Evolutionary conservation across 1,284 basidiomycete genomes (phyloP).

Genomic region (Hymenochaete sp.): DNA sequence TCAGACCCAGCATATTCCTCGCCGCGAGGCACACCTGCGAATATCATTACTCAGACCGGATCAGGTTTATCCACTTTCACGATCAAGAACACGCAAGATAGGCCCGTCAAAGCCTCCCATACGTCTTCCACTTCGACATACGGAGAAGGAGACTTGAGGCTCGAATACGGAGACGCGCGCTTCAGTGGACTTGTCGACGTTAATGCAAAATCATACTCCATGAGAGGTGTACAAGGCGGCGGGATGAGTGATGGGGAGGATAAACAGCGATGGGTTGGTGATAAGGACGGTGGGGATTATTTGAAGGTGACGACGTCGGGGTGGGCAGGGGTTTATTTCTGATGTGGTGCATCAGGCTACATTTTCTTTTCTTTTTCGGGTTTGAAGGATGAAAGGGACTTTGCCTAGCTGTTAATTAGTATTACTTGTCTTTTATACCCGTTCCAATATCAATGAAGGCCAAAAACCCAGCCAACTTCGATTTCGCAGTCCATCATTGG

Average conservation of each 20-base stretch:
- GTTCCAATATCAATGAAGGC: no score
- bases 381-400: no score
- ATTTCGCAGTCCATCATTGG: no score
- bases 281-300: conserved; percentile 37
- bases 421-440: no score
- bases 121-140: no score
- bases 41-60: conserved; percentile 41
- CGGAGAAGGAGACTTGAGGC: conserved; percentile 44
- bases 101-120: conserved; percentile 41
- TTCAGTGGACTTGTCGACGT: conserved; percentile 43
- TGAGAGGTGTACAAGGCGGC: conserved; percentile 29
- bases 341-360: background rate
- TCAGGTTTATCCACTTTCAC: conserved; percentile 40
- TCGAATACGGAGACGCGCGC: conserved; percentile 43
- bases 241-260: conserved; percentile 20
- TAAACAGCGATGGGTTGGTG: conserved; percentile 40
- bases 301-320: conserved; percentile 37
- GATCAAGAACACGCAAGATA: conserved; percentile 32
- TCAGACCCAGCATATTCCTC: conserved; percentile 24
- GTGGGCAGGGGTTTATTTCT: conserved; percentile 49
- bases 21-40: conserved; percentile 24
- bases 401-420: no score
- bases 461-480: no score
- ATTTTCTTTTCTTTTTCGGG: background rate
- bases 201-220: conserved; percentile 35